phyloP scores from a whole-genome alignment of 2,329 filamentous ascomycete species.

The Colletotrichum australisinense region DNA sequence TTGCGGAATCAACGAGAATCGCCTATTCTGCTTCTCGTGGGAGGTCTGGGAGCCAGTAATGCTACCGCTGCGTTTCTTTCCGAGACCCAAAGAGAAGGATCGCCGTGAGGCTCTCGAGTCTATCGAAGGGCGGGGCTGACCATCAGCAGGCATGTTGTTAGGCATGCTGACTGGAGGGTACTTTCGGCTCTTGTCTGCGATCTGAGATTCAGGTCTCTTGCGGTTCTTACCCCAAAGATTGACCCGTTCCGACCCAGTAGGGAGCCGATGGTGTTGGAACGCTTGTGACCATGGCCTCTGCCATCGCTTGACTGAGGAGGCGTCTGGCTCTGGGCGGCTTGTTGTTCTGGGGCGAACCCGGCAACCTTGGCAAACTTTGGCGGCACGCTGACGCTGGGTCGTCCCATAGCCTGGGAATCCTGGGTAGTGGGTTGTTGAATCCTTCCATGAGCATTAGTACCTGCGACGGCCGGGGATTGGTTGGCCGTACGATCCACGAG shows the following conservation, averaged over 20 bases:
- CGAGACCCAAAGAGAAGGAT: slow-evolving; percentile 76
- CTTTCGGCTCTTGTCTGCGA: slow-evolving; percentile 62
- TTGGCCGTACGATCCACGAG: slow-evolving; percentile 84
- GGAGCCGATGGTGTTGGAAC: slow-evolving; percentile 82
- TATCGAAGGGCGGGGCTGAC: slow-evolving; percentile 72
- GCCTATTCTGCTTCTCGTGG: slow-evolving; percentile 67
- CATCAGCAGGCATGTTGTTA: slow-evolving; percentile 71
- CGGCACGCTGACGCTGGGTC: slow-evolving; percentile 70
- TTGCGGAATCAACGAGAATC: slow-evolving; percentile 77
- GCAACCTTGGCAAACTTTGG: slow-evolving; percentile 69
- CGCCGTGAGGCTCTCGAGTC: slow-evolving; percentile 76
- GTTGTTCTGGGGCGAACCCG: slow-evolving; percentile 67
- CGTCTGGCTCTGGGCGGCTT: slow-evolving; percentile 18
- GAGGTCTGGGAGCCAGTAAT: slow-evolving; percentile 68
- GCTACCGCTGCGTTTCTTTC: slow-evolving; percentile 78
- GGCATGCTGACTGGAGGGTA: slow-evolving; percentile 96
- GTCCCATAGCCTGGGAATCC: slow-evolving; percentile 75
- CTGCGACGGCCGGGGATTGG: slow-evolving; percentile 88
- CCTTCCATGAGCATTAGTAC: slow-evolving; percentile 88
- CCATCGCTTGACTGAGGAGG: slow-evolving; percentile 44
- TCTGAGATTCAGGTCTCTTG: slow-evolving; percentile 58
- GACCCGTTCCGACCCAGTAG: slow-evolving; percentile 87
- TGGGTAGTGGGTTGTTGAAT: slow-evolving; percentile 87
- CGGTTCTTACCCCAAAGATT: slow-evolving; percentile 75
- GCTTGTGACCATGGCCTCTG: slow-evolving; percentile 67